Base-by-base conservation (phyloP, 2,329 filamentous ascomycete species). In the Neurospora crassa region DNA sequence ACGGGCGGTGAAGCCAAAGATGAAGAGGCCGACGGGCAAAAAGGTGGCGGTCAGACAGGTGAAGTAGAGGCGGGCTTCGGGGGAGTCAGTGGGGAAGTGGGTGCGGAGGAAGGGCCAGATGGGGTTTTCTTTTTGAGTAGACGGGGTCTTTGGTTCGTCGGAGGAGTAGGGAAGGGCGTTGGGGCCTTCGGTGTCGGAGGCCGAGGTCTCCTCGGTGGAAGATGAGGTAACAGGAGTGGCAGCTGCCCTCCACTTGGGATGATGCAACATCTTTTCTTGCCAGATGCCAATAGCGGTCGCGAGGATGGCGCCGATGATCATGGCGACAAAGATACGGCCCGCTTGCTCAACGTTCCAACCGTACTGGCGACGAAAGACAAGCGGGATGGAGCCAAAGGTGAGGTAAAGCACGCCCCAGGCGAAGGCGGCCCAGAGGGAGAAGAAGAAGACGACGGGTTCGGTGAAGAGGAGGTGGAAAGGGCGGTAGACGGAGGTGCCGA, bases 321-420 rank as follows among this genome's bases (percentile, higher is more conserved):
- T 90, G 29, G 92, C 87, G 0, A 87, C 82, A 76, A 97, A 97
- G 5, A 95, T 86, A 8, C 89, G 88, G 69, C 92, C 92, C 0
- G 87, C 85, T 78, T 92, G 84, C 73, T 91, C 84, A 43, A 90
- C 81, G 72, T 84, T 86, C 82, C 96, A 95, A 74, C 83, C 81
- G 78, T 95, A 89, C 67, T 88, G 89, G 5, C 83, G 85, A 29
- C 83, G 77, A 80, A 96, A 96, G 34, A 97, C 89, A 4, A 96
- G 85, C 0, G 94, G 92, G 5, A 97, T 88, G 1, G 92, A 91
- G 16, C 89, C 88, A 75, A 97, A 95, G 14, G 91, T 93, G 20
- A 97, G 83, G 79, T 97, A 97, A 0, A 97, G 86, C 0, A 97
- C 87, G 0, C 91, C 93, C 94, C 94, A 97, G 24, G 90, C 90